Evolutionary conservation across 2,329 filamentous ascomycete genomes (phyloP).

Genomic region (Geosmithia flava): DNA sequence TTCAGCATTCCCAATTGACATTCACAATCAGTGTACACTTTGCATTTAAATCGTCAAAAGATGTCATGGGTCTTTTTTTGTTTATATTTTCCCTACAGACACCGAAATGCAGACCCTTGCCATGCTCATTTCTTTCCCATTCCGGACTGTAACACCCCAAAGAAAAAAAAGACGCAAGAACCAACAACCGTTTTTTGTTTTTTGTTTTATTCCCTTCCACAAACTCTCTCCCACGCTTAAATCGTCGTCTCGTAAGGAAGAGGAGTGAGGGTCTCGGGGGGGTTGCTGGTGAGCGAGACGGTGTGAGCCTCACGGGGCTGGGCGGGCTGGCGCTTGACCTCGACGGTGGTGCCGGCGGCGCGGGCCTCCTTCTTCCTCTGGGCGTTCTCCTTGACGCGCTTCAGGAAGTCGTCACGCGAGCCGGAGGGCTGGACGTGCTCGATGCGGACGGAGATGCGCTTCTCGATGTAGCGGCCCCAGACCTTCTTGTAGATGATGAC

Average conservation of each 20-base stretch:
- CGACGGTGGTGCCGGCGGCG: constrained; percentile 72
- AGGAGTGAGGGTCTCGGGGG: constrained; percentile 82
- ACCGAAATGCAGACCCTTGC: constrained; percentile 28
- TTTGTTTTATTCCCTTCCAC: constrained; percentile 6
- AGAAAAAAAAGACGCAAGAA: constrained; percentile 23
- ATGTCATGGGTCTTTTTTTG: constrained; percentile 21
- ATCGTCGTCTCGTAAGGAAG: constrained; percentile 98
- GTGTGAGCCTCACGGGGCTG: constrained; percentile 71
- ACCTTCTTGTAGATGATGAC: constrained; percentile 99
- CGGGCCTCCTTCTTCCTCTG: constrained; percentile 87
- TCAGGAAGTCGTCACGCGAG: constrained; percentile 93
- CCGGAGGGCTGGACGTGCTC: constrained; percentile 94
- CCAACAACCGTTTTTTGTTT: constrained; percentile 6
- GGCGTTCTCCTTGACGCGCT: constrained; percentile 93
- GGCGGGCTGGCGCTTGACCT: constrained; percentile 83
- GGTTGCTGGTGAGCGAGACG: constrained; percentile 69
- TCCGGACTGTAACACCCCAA: constrained; percentile 27
- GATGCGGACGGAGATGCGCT: constrained; percentile 97
- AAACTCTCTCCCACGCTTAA: constrained; percentile 37
- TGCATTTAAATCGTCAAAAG: neutral
- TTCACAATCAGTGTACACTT: too few species aligned
- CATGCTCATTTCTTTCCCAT: constrained; percentile 30
- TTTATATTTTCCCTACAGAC: constrained; percentile 22
- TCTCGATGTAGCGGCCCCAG: constrained; percentile 99
- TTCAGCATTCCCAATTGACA: too few species aligned